Conservation (phyloP, 169 alveolate genomes). For the Babesia ovis region DNA sequence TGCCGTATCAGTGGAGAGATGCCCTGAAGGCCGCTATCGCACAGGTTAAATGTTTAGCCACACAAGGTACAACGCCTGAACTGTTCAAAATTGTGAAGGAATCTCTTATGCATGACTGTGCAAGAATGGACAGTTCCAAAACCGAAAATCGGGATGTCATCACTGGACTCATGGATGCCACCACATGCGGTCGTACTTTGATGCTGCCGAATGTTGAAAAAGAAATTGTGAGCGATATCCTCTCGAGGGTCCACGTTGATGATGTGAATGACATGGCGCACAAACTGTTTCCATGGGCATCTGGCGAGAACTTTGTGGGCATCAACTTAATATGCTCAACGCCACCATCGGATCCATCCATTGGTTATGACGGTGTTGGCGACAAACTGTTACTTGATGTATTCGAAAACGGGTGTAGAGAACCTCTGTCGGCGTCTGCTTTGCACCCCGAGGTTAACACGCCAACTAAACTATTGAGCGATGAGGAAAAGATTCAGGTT, state of each 20-base stretch:
- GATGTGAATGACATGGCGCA: constrained; percentile 65
- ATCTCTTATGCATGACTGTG: constrained; percentile 42
- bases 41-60: constrained; percentile 29
- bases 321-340: constrained; percentile 45
- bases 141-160: constrained; percentile 57
- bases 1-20: constrained; percentile 43
- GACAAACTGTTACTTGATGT: constrained; percentile 4
- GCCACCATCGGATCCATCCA: constrained; percentile 37
- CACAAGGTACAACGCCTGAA: constrained; percentile 35
- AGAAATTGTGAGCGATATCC: constrained; percentile 52
- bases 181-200: constrained; percentile 67
- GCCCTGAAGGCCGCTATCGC: constrained; percentile 49
- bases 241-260: constrained; percentile 62
- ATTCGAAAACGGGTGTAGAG: constrained; percentile 13
- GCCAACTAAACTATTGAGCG: constrained; percentile 39
- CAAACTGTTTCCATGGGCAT: constrained; percentile 29
- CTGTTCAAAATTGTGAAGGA: constrained; percentile 52
- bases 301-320: constrained; percentile 26
- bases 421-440: constrained; percentile 26
- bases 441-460: constrained; percentile 33
- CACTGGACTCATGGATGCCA: constrained; percentile 64
- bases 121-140: constrained; percentile 15
- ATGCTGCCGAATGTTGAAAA: constrained; percentile 65
- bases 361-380: constrained; percentile 33
- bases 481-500: constrained; percentile 20